A percentile compares a stretch with the other conserved stretches of the same genome.
phyloP scores from a whole-genome alignment of 805 yeast species.

The Candida lessepsii region DNA sequence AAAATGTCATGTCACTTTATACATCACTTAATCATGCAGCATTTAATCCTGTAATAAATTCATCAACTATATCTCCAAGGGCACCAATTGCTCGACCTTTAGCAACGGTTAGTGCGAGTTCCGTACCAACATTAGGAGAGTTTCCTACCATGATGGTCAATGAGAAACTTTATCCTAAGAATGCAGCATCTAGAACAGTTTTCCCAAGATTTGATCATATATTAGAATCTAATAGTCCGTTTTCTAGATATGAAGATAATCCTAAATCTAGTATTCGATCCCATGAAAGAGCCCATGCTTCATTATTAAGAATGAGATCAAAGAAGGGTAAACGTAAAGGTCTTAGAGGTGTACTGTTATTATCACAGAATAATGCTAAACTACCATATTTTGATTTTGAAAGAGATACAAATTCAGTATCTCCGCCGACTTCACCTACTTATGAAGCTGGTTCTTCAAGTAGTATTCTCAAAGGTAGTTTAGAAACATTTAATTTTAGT shows the following conservation, averaged over 20 bases:
- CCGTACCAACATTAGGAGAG: constrained; percentile 44
- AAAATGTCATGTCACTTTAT: constrained; percentile 65
- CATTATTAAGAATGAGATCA: constrained; percentile 57
- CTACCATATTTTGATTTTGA: constrained; percentile 23
- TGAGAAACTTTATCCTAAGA: constrained; percentile 28
- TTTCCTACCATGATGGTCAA: constrained; percentile 37
- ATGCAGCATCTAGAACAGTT: constrained; percentile 12
- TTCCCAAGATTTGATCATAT: constrained; percentile 11
- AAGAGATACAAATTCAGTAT: constrained; percentile 6
- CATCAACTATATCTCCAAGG: constrained; percentile 20
- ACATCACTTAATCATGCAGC: constrained; percentile 47
- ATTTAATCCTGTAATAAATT: constrained; percentile 22
- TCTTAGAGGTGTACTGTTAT: constrained; percentile 29
- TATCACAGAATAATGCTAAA: constrained; percentile 21
- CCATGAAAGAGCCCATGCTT: constrained; percentile 64
- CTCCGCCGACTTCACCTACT: constrained; percentile 23
- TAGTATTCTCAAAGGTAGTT: constrained; percentile 1
- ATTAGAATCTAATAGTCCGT: constrained; percentile 5
- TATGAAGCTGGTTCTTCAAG: constrained; percentile 11
- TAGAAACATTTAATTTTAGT: neutral
- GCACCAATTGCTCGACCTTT: constrained; percentile 17
- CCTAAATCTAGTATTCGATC: constrained; percentile 41
- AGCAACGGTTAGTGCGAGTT: constrained; percentile 18
- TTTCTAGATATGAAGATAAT: constrained; percentile 21
- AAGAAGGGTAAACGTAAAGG: constrained; percentile 49